Evolutionary conservation across 257 asterid genomes (phyloP).

Genomic region (Anisodus acutangulus): DNA sequence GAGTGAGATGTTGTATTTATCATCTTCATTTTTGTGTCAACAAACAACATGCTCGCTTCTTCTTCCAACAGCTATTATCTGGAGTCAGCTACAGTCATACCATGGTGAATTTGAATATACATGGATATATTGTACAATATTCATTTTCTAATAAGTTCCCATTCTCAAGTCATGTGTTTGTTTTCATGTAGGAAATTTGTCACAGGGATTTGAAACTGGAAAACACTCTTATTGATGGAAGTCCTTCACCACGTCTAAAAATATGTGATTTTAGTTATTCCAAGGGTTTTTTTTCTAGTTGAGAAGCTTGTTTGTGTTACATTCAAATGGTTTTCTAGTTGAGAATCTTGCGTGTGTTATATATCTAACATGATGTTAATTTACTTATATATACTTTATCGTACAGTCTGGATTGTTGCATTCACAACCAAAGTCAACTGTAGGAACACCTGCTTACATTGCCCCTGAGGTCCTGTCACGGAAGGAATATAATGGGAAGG

Average conservation of each 20-base stretch:
- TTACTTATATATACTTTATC: slow-evolving; percentile 22
- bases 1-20: background rate
- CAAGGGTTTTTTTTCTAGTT: slow-evolving; percentile 48
- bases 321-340: too few species aligned
- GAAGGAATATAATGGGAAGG: too few species aligned
- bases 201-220: slow-evolving; percentile 95
- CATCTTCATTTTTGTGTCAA: background rate
- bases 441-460: too few species aligned
- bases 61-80: slow-evolving; percentile 93
- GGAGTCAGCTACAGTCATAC: slow-evolving; percentile 92
- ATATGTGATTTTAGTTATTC: slow-evolving; percentile 98
- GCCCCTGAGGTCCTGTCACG: too few species aligned
- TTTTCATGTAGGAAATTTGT: slow-evolving; percentile 76
- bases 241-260: slow-evolving; percentile 85
- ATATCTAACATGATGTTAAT: background rate
- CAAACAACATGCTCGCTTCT: slow-evolving; percentile 76
- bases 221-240: slow-evolving; percentile 90
- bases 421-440: too few species aligned
- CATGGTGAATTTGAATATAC: slow-evolving; percentile 49
- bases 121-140: background rate
- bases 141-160: background rate
- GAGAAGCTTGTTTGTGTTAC: background rate
- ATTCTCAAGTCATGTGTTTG: slow-evolving; percentile 20
- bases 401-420: too few species aligned
- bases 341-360: too few species aligned